Evolutionary conservation across 2,329 filamentous ascomycete species (phyloP).

Genomic region (Teratosphaeria zuluensis): DNA sequence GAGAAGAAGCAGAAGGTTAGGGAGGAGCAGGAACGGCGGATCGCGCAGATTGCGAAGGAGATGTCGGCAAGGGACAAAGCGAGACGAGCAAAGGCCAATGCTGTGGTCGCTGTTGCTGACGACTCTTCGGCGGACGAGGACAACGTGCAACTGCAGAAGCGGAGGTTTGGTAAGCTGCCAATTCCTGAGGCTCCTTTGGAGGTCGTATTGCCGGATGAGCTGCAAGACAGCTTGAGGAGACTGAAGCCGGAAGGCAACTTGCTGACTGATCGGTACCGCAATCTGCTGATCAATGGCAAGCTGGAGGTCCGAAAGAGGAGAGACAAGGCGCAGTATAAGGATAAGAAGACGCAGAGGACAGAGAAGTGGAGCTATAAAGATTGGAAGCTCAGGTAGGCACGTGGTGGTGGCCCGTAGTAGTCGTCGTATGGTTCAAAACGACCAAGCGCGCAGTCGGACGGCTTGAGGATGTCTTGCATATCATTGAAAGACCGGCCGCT

Average conservation of each 20-base stretch:
- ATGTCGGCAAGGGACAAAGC: conserved; percentile 49
- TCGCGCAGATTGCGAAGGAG: conserved; percentile 61
- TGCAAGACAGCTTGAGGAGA: conserved; percentile 40
- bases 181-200: conserved; percentile 57
- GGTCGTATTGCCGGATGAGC: conserved; percentile 40
- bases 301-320: conserved; percentile 73
- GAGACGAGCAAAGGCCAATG: conserved; percentile 11
- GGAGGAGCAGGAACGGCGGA: conserved; percentile 59
- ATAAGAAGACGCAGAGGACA: conserved; percentile 68
- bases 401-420: neutral
- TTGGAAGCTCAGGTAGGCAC: conserved; percentile 48
- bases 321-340: conserved; percentile 56
- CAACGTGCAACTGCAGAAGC: conserved; percentile 48
- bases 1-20: conserved; percentile 65
- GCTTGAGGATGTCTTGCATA: no score
- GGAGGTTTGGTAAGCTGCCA: conserved; percentile 61
- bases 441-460: no score
- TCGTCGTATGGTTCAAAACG: no score
- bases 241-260: conserved; percentile 90
- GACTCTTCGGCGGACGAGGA: conserved; percentile 19
- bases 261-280: conserved; percentile 84
- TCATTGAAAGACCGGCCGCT: no score
- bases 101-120: neutral
- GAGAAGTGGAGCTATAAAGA: conserved; percentile 99
- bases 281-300: conserved; percentile 77